Percentiles rank a stretch among this genome's conserved stretches.
These are phyloP conservation scores for Pseudonitzschia delicatissima DNA, from an alignment of 108 stramenopile genomes.

Conservation along the genomic window DNA sequence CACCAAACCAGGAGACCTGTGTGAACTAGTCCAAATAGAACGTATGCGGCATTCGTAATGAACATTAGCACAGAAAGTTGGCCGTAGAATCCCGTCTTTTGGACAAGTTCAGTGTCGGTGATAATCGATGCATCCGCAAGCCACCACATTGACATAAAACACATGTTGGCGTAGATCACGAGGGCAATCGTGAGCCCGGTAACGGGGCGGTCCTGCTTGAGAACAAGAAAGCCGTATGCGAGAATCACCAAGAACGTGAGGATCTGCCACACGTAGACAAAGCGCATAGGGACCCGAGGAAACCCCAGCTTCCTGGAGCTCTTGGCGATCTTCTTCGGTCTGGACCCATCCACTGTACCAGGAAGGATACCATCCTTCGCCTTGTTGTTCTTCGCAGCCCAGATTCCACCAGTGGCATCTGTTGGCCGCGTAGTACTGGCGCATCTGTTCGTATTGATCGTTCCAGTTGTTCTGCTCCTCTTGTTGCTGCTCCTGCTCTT, in stretches of 20 bases:
- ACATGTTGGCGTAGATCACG: slow-evolving; percentile 37
- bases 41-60: slow-evolving; percentile 49
- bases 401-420: slow-evolving; percentile 51
- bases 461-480: slow-evolving; percentile 28
- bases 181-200: slow-evolving; percentile 33
- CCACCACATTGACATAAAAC: slow-evolving; percentile 45
- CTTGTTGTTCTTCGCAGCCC: slow-evolving; percentile 28
- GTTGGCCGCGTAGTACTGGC: slow-evolving; percentile 2
- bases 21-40: slow-evolving; percentile 10
- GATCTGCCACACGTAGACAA: slow-evolving; percentile 50
- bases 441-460: background rate
- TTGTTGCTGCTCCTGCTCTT: slow-evolving; percentile 36
- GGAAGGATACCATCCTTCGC: slow-evolving; percentile 20
- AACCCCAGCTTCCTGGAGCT: slow-evolving; percentile 13
- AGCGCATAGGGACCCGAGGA: slow-evolving; percentile 32
- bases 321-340: slow-evolving; percentile 31
- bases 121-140: slow-evolving; percentile 37
- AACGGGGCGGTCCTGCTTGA: slow-evolving; percentile 28
- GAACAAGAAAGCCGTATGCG: slow-evolving; percentile 30
- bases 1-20: too few species aligned
- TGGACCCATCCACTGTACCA: slow-evolving; percentile 47
- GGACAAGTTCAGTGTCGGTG: slow-evolving; percentile 39
- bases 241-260: slow-evolving; percentile 46
- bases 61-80: slow-evolving; percentile 53
- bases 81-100: slow-evolving; percentile 54